Evolutionary conservation across 345 rosid genomes (phyloP).

Genomic region (Gossypium stocksii): DNA sequence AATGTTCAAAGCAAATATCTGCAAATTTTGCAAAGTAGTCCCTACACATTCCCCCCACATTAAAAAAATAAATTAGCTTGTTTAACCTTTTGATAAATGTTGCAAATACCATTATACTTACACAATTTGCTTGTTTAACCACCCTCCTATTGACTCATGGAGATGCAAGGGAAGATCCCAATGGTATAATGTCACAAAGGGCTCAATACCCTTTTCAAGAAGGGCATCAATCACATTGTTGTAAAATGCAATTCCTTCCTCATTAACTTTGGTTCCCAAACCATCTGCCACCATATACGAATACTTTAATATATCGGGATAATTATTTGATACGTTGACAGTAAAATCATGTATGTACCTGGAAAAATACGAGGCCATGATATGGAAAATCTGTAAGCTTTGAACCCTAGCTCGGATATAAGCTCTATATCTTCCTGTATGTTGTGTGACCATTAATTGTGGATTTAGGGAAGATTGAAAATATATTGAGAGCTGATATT

Average conservation of each 20-base stretch:
- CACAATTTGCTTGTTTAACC: slow-evolving; percentile 73
- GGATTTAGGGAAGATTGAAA: not conserved
- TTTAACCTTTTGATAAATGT: not conserved
- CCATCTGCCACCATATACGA: slow-evolving; percentile 43
- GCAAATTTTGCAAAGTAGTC: slow-evolving; percentile 64
- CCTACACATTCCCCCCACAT: slow-evolving; percentile 32
- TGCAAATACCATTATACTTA: slow-evolving; percentile 30
- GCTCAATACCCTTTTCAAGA: slow-evolving; percentile 63
- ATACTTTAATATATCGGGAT: not conserved
- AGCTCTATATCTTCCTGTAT: slow-evolving; percentile 83
- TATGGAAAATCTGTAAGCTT: slow-evolving; percentile 85
- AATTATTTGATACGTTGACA: too few species aligned
- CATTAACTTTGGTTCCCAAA: slow-evolving; percentile 53
- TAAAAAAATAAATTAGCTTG: too few species aligned
- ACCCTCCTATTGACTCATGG: slow-evolving; percentile 70
- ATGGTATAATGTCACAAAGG: slow-evolving; percentile 70
- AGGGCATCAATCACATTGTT: slow-evolving; percentile 58
- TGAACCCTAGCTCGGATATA: slow-evolving; percentile 61
- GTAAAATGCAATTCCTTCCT: slow-evolving; percentile 61
- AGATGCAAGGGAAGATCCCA: slow-evolving; percentile 93
- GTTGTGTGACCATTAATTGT: slow-evolving; percentile 14
- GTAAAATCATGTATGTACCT: slow-evolving; percentile 33
- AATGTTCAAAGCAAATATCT: slow-evolving; percentile 63
- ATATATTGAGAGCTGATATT: not conserved
- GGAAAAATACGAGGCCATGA: slow-evolving; percentile 95